Conservation (phyloP, 345 rosid genomes). For the Raphanus raphanistrum region DNA sequence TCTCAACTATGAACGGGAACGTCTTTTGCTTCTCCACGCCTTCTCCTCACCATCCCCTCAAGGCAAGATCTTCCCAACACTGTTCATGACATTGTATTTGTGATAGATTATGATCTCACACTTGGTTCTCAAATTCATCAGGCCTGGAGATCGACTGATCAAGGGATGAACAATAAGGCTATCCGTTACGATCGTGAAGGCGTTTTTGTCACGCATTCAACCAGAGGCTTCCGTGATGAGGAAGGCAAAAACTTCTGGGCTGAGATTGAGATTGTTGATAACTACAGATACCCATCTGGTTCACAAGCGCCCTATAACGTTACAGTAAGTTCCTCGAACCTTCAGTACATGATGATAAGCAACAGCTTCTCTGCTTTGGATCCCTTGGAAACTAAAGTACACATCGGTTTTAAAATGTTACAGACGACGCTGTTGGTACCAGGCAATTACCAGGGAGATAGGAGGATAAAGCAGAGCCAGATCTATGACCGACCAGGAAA, state of each 20-base stretch:
- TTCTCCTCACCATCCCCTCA: constrained; percentile 91
- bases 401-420: constrained; percentile 12
- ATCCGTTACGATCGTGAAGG: constrained; percentile 75
- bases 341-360: neutral
- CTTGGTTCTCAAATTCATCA: constrained; percentile 46
- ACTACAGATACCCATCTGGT: constrained; percentile 86
- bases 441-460: constrained; percentile 91
- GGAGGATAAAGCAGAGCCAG: constrained; percentile 71
- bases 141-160: constrained; percentile 93
- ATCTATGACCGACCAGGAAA: constrained; percentile 69
- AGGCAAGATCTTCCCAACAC: constrained; percentile 54
- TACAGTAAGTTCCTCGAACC: constrained; percentile 59
- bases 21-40: constrained; percentile 99
- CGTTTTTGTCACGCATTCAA: constrained; percentile 70
- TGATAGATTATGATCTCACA: constrained; percentile 51
- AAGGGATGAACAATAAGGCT: constrained; percentile 92
- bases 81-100: constrained; percentile 25
- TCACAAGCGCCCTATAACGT: constrained; percentile 90
- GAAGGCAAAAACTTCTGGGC: constrained; percentile 98
- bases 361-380: neutral
- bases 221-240: constrained; percentile 95
- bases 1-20: constrained; percentile 97
- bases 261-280: constrained; percentile 92
- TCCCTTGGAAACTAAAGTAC: constrained; percentile 21
- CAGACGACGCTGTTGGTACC: constrained; percentile 94